Evolutionary conservation across 139 green algal species (phyloP).

Genomic region (Chlamydomonas applanata): DNA sequence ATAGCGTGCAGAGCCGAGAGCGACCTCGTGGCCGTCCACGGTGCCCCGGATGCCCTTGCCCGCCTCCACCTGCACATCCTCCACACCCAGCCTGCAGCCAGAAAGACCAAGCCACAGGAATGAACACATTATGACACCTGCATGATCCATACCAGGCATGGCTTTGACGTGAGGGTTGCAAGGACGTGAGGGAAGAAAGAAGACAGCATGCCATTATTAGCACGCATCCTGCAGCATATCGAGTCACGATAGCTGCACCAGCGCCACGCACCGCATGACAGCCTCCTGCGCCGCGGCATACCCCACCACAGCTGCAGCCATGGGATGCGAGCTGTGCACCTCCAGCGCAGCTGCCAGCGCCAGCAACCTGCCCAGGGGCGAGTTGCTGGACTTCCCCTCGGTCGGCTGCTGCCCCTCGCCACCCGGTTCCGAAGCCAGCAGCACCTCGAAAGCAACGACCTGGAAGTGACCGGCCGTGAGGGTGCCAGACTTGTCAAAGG

Average conservation of each 20-base stretch:
- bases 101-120: too few relatives aligned
- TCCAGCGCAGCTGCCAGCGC: conserved; percentile 30
- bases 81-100: too few relatives aligned
- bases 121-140: too few relatives aligned
- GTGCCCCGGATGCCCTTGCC: conserved; percentile 18
- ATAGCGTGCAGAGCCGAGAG: conserved; percentile 16
- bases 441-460: neutral
- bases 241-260: too few relatives aligned
- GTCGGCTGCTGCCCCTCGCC: neutral
- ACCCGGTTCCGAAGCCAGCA: neutral
- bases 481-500: conserved; percentile 85
- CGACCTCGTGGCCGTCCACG: conserved; percentile 18
- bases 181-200: too few relatives aligned
- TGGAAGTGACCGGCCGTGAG: conserved; percentile 69
- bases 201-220: too few relatives aligned
- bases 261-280: neutral
- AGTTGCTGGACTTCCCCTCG: too few relatives aligned
- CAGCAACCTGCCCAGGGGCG: conserved; percentile 9
- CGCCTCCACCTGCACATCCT: conserved; percentile 10
- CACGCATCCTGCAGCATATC: too few relatives aligned
- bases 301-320: conserved; percentile 35
- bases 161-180: too few relatives aligned
- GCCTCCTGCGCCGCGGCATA: conserved; percentile 20
- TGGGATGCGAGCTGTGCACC: conserved; percentile 33
- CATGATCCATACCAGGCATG: too few relatives aligned